A percentile compares a stretch with the other conserved stretches of the same genome.
Conservation (phyloP, 805 yeast species). For the Candida glaebosa region DNA sequence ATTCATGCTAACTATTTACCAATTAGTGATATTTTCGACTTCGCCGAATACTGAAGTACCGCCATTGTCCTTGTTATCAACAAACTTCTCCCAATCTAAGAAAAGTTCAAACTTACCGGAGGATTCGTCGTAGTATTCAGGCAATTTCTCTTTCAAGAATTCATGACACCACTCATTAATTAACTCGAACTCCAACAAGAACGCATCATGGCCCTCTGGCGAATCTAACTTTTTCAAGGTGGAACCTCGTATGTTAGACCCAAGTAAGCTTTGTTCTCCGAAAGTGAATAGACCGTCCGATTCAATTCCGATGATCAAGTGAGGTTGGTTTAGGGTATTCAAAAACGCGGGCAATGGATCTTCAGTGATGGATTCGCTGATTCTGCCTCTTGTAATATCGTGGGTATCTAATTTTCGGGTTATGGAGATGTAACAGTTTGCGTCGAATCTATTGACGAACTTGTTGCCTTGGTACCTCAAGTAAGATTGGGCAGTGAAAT, state of each 20-base stretch:
- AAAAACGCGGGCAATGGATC: slow-evolving; percentile 52
- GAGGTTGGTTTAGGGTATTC: slow-evolving; percentile 62
- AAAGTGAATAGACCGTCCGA: slow-evolving; percentile 93
- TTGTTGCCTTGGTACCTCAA: slow-evolving; percentile 92
- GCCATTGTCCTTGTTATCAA: slow-evolving; percentile 37
- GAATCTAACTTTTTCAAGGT: slow-evolving; percentile 71
- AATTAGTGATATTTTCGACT: slow-evolving; percentile 85
- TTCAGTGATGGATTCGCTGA: slow-evolving; percentile 20
- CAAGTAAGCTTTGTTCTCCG: slow-evolving; percentile 84
- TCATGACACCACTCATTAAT: slow-evolving; percentile 69
- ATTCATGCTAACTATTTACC: too few relatives aligned
- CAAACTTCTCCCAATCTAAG: slow-evolving; percentile 39
- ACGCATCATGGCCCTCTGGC: slow-evolving; percentile 98
- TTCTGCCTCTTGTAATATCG: slow-evolving; percentile 80
- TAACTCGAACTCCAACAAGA: slow-evolving; percentile 79
- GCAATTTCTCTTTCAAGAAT: slow-evolving; percentile 57
- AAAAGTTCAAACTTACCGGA: slow-evolving; percentile 42
- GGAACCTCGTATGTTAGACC: slow-evolving; percentile 69
- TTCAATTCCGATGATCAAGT: slow-evolving; percentile 81
- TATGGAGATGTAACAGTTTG: slow-evolving; percentile 93
- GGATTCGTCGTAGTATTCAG: slow-evolving; percentile 50
- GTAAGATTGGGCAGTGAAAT: slow-evolving; percentile 93
- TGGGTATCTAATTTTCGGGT: slow-evolving; percentile 94
- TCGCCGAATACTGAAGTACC: slow-evolving; percentile 83
- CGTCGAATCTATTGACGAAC: slow-evolving; percentile 86